A percentile compares a stretch with the other conserved stretches of the same genome.
phyloP scores from a whole-genome alignment of 352 stramenopile species.

The Phytophthora agathidicida region DNA sequence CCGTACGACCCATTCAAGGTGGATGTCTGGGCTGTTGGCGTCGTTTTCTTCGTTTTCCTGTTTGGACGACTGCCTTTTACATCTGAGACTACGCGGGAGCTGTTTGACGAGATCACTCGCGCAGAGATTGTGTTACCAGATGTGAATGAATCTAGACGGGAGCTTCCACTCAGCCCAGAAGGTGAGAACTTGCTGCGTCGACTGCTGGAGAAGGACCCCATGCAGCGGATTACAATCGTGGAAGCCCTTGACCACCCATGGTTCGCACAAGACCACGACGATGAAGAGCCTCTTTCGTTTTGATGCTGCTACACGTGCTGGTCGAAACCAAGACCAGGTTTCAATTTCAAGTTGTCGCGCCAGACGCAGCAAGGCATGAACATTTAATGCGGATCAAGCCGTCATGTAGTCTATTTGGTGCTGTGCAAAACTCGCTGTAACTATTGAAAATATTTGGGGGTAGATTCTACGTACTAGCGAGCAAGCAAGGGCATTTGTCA shows the following conservation, averaged over 20 bases:
- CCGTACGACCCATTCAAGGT: slow-evolving; percentile 83
- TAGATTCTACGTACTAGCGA: no score
- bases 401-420: no score
- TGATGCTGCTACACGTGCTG: no score
- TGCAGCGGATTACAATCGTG: slow-evolving; percentile 56
- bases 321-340: no score
- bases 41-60: slow-evolving; percentile 88
- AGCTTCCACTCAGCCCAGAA: slow-evolving; percentile 29
- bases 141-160: slow-evolving; percentile 4
- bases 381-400: no score
- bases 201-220: slow-evolving; percentile 57
- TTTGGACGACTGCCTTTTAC: slow-evolving; percentile 85
- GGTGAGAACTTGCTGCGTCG: slow-evolving; percentile 55
- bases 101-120: slow-evolving; percentile 82
- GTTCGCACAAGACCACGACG: slow-evolving; percentile 44
- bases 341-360: no score
- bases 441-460: no score
- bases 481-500: no score
- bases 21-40: slow-evolving; percentile 87
- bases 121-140: slow-evolving; percentile 47
- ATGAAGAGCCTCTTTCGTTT: slow-evolving; percentile 76
- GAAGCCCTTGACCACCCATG: slow-evolving; percentile 68
- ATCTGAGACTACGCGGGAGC: slow-evolving; percentile 65
- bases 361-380: no score
- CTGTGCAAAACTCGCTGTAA: no score